Conservation (phyloP, 768 basidiomycete genomes). For the Agrocybe pediades region DNA sequence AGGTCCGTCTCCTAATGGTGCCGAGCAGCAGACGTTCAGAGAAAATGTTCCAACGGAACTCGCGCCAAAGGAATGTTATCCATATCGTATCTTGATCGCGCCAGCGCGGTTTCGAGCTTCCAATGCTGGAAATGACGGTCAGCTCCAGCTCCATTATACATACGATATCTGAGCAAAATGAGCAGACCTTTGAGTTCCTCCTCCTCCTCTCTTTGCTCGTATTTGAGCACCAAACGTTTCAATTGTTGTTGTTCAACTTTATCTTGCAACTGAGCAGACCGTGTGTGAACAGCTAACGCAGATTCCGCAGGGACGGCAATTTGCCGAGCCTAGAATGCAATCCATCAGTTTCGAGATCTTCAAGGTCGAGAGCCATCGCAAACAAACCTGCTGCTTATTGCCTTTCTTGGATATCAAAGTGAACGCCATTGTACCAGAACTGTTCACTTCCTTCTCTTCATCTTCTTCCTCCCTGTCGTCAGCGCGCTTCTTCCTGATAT, state of each 20-base stretch:
- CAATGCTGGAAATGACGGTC: slow-evolving; percentile 43
- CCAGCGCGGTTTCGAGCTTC: slow-evolving; percentile 69
- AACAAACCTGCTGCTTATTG: slow-evolving; percentile 83
- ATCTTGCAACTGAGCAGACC: slow-evolving; percentile 89
- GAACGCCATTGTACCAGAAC: slow-evolving; percentile 77
- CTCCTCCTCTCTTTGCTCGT: slow-evolving; percentile 87
- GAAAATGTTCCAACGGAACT: background rate
- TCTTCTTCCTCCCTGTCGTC: slow-evolving; percentile 61
- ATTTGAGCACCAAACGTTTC: slow-evolving; percentile 91
- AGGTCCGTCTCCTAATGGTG: too few species aligned
- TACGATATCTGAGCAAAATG: background rate
- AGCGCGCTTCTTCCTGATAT: slow-evolving; percentile 62
- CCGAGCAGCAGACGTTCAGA: background rate
- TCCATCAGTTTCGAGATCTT: slow-evolving; percentile 3
- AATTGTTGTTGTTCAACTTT: slow-evolving; percentile 96
- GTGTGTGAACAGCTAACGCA: slow-evolving; percentile 87
- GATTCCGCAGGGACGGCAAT: slow-evolving; percentile 88
- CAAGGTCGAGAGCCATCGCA: background rate
- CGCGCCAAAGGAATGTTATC: slow-evolving; percentile 36
- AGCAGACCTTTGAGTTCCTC: slow-evolving; percentile 74
- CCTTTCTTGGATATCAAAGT: slow-evolving; percentile 92
- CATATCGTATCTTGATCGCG: slow-evolving; percentile 78
- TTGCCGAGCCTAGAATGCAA: slow-evolving; percentile 73
- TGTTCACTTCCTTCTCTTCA: slow-evolving; percentile 34
- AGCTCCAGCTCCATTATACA: background rate